Evolutionary conservation across 495 filamentous ascomycete genomes (phyloP), one percentile per base, ranked within the genome.

Genomic region (Staphylotrichum longicolle): DNA sequence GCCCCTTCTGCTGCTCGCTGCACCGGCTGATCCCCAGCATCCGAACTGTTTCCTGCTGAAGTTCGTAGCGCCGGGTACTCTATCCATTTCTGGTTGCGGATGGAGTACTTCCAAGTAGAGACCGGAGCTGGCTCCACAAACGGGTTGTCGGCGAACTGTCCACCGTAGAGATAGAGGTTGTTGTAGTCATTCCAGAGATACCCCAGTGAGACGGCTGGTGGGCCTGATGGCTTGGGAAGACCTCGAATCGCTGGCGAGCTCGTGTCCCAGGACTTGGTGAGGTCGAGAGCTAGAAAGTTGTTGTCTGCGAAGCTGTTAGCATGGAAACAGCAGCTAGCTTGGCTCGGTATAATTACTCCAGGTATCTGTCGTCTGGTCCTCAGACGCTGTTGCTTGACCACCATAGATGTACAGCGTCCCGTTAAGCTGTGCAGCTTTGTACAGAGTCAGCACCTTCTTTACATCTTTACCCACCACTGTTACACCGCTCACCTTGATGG

Each of bases 341-440:
- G 6, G 34, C 27, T 12, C 2, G 39, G 32, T 33, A 35, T 30
- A 39, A 11, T 64, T 78, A 88, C 85, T 88, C 88, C 88, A 91
- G 15, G 81, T 85, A 66, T 87, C 70, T 3, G 66, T 62, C 3
- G 60, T 77, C 70, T 91, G 88, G 7, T 79, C 75, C 15, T 75
- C 60, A 8, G 75, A 66, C 5, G 71, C 79, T 27, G 75, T 86
- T 4, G 80, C 76, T 41, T 86, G 80, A 10, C 88, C 89, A 40
- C 89, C 89, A 62, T 90, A 91, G n/a, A 90, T 78, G 66, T 89
- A 91, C 20, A 91, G 69, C 0, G 86, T 91, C 34, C 88, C 88
- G 54, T 90, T 89, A 4, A 91, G 81, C 45, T 85, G 63, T 20
- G 86, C 80, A 40, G 69, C 77, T 79, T 8, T 42, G 2, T 2